phyloP scores from a whole-genome alignment of 2,329 filamentous ascomycete genomes.

The Colletotrichum siamense region DNA sequence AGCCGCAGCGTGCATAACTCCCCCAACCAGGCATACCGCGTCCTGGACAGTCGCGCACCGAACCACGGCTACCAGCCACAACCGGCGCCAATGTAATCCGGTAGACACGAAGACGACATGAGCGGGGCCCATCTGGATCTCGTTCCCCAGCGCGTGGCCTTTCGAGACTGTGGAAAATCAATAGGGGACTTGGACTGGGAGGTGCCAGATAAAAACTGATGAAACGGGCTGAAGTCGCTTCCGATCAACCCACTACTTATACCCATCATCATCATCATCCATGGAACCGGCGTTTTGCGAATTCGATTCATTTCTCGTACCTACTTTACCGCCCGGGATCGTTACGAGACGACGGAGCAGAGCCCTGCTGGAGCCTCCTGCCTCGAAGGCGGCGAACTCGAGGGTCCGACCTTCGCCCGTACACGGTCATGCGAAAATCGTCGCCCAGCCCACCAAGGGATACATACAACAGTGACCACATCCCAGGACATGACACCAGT shows the following conservation, averaged over 20 bases:
- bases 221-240: not conserved
- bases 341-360: not conserved
- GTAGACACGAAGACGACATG: not conserved
- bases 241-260: not conserved
- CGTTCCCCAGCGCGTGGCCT: not conserved
- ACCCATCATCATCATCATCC: not conserved
- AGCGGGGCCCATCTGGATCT: not conserved
- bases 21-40: conserved; percentile 2
- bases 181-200: not conserved
- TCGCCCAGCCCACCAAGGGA: not conserved
- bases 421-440: not conserved
- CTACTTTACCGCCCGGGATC: not conserved
- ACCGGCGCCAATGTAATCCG: not conserved
- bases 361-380: not conserved
- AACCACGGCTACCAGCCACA: conserved; percentile 4
- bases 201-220: not conserved
- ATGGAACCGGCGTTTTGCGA: conserved; percentile 19
- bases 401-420: not conserved
- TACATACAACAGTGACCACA: not conserved
- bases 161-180: not conserved
- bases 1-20: conserved; percentile 16
- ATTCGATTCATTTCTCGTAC: conserved; percentile 17
- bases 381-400: not conserved
- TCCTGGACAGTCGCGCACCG: not conserved
- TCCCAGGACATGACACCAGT: not conserved